Conservation (phyloP, 179 eudicot species). For the Pouteria campechiana region DNA sequence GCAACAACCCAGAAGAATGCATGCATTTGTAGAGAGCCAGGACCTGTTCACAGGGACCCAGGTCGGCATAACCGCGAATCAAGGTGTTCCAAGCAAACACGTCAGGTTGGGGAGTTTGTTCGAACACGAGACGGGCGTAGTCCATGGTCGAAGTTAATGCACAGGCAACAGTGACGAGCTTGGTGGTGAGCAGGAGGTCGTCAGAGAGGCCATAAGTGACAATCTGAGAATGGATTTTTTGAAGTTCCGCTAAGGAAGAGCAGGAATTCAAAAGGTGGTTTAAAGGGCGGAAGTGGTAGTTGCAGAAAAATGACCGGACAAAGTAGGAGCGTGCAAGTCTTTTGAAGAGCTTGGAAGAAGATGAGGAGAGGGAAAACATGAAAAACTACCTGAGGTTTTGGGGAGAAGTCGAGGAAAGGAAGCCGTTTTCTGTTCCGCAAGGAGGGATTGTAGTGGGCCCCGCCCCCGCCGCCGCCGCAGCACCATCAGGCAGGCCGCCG, state of each 20-base stretch:
- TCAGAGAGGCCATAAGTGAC: constrained; percentile 6
- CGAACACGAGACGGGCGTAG: constrained; percentile 21
- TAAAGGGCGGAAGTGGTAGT: constrained; percentile 6
- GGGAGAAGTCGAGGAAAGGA: too few relatives aligned
- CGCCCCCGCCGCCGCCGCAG: too few relatives aligned
- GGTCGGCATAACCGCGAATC: constrained; percentile 4
- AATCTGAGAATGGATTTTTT: constrained; percentile 13
- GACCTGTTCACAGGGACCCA: constrained; percentile 9
- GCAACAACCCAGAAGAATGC: constrained; percentile 4
- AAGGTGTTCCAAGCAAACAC: constrained; percentile 14
- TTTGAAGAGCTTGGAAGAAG: too few relatives aligned
- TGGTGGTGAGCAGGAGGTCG: constrained; percentile 12
- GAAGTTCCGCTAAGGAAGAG: constrained; percentile 8
- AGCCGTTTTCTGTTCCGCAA: too few relatives aligned
- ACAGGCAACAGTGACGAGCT: constrained; percentile 7
- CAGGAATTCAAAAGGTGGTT: constrained; percentile 5
- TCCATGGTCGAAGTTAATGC: constrained; percentile 10
- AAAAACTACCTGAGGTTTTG: too few relatives aligned
- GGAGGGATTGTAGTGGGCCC: too few relatives aligned
- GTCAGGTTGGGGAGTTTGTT: constrained; percentile 9
- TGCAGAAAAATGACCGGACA: not conserved
- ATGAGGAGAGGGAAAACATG: too few relatives aligned
- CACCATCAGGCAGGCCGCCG: too few relatives aligned
- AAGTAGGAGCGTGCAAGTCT: not conserved
- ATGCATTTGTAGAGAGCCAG: not conserved